Conservation (phyloP, 805 yeast species). For the Candida ovalis region DNA sequence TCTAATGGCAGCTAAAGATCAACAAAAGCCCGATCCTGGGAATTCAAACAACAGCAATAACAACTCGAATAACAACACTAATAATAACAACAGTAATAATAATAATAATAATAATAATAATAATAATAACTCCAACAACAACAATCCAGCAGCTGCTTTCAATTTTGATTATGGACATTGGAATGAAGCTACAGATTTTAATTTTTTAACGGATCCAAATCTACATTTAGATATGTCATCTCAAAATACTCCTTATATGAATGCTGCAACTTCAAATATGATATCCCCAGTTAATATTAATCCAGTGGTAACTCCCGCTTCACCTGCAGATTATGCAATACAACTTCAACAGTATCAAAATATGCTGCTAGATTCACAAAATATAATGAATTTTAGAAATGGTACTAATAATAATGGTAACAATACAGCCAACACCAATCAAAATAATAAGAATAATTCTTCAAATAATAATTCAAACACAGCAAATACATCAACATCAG, state of each 20-base stretch:
- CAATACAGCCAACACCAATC: background rate
- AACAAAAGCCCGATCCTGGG: background rate
- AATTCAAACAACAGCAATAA: background rate
- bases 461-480: slow-evolving; percentile 1
- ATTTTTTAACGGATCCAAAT: slow-evolving; percentile 19
- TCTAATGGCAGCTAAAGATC: background rate
- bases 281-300: slow-evolving; percentile 23
- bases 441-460: background rate
- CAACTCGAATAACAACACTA: background rate
- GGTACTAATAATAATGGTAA: background rate
- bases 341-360: slow-evolving; percentile 34
- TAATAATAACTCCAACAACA: background rate
- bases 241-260: slow-evolving; percentile 14
- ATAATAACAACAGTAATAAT: no score
- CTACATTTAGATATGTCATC: slow-evolving; percentile 14
- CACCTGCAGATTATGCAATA: slow-evolving; percentile 31
- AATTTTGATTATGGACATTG: slow-evolving; percentile 27
- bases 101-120: background rate
- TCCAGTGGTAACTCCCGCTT: slow-evolving; percentile 19
- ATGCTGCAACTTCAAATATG: slow-evolving; percentile 15
- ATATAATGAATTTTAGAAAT: slow-evolving; percentile 16
- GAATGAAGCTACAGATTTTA: slow-evolving; percentile 29
- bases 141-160: slow-evolving; percentile 5
- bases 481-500: background rate
- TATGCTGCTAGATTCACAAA: slow-evolving; percentile 28